Base-by-base conservation (phyloP, 2,329 filamentous ascomycete genomes). In the Ascochyta rabiei region DNA sequence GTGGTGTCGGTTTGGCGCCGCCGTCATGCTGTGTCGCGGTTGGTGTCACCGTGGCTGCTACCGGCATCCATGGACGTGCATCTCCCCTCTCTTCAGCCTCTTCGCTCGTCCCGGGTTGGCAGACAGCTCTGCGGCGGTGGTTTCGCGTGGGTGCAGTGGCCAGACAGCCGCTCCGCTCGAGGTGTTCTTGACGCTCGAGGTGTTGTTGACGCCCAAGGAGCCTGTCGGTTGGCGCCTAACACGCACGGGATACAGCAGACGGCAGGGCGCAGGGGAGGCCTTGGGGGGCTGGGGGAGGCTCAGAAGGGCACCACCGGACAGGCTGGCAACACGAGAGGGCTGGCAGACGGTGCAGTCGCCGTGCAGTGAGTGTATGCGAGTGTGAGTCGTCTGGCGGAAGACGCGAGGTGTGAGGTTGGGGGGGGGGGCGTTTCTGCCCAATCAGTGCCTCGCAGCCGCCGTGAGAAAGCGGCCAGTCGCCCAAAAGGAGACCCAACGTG, bases 1-100 rank as follows among this genome's bases (percentile, higher is more conserved):
- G 61, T 66, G 62, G 61, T 70, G 66, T 70, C 60, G 67, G 54
- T 56, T 64, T 66, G 66, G 67, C 64, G 65, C 68, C 63, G 61
- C 51, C 60, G 56, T 64, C 70, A 71, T 73, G 69, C 68, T 67
- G 69, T 70, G 66, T 66, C 58, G 60, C 43, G 37, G 52, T 62
- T 51, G 63, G 66, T 68, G 64, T 67, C 60, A 71, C 66, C 21
- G 60, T 63, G 69, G 68, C 68, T 69, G 63, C 54, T 37, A 39
- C 40, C 56, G 51, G 56, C 59, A 57, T 70, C 64, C 68, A 68
- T 72, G 31, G 43, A 52, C 40, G 53, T 53, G 49, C 53, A 61
- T 63, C 49, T 50, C 43, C 54, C 49, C 48, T 53, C 41, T 45
- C 40, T 40, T 38, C 45, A 49, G 46, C 52, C 46, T 50, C 43